Conservation (phyloP, 805 yeast species). For the Monosporozyma solicola region DNA sequence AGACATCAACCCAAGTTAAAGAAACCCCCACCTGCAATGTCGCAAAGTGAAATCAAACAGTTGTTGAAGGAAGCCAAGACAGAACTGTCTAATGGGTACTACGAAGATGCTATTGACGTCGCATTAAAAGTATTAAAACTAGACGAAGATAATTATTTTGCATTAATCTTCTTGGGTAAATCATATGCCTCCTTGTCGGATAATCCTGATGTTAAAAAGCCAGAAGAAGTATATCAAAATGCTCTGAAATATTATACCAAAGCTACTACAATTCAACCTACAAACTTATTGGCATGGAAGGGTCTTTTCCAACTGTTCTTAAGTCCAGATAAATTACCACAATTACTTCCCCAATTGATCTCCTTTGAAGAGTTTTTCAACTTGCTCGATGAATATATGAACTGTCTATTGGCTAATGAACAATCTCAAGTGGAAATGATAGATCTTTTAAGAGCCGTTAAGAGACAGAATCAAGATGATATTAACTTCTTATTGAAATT, state of each 20-base stretch:
- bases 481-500: slow-evolving; percentile 34
- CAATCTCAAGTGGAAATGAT: slow-evolving; percentile 41
- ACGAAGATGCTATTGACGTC: slow-evolving; percentile 50
- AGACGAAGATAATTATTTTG: slow-evolving; percentile 55
- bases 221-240: slow-evolving; percentile 5
- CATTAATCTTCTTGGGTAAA: slow-evolving; percentile 64
- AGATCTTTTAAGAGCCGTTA: slow-evolving; percentile 39
- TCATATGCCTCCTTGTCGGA: slow-evolving; percentile 42
- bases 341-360: slow-evolving; percentile 28
- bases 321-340: slow-evolving; percentile 21
- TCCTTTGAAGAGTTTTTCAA: slow-evolving; percentile 36
- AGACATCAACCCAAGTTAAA: not conserved
- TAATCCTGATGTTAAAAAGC: slow-evolving; percentile 6
- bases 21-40: slow-evolving; percentile 15
- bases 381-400: slow-evolving; percentile 38
- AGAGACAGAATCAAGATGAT: slow-evolving; percentile 32
- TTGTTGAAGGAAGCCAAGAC: slow-evolving; percentile 41
- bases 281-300: slow-evolving; percentile 66
- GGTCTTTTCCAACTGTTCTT: slow-evolving; percentile 49
- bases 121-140: slow-evolving; percentile 46
- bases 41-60: slow-evolving; percentile 23
- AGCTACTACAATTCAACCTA: slow-evolving; percentile 44
- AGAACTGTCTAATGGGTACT: slow-evolving; percentile 48
- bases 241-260: slow-evolving; percentile 31
- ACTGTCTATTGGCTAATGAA: slow-evolving; percentile 35